These are phyloP conservation scores for Tricholoma bakamatsutake DNA, from an alignment of 768 basidiomycete genomes.

Conservation along the genomic window DNA sequence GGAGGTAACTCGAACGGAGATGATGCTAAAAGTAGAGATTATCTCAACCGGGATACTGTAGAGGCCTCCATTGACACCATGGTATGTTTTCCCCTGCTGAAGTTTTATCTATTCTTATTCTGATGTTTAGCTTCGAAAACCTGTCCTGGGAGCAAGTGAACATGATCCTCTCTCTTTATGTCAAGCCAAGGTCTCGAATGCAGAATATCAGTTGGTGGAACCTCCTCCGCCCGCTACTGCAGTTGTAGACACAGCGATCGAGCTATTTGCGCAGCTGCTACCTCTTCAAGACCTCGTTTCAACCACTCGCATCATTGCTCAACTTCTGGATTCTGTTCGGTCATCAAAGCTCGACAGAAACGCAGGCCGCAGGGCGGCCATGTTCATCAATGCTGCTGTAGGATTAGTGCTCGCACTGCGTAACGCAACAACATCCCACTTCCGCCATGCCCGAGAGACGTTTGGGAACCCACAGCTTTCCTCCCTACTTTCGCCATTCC, in stretches of 20 bases:
- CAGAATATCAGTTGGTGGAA: constrained; percentile 44
- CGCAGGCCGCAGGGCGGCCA: constrained; percentile 78
- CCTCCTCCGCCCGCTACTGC: constrained; percentile 75
- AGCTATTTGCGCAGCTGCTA: constrained; percentile 75
- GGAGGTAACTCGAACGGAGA: constrained; percentile 29
- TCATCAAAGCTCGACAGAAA: constrained; percentile 86
- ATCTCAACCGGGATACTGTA: constrained; percentile 70
- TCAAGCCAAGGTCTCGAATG: constrained; percentile 37
- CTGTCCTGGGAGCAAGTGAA: constrained; percentile 79
- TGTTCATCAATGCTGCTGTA: constrained; percentile 72
- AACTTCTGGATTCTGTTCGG: constrained; percentile 57
- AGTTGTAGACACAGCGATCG: constrained; percentile 86
- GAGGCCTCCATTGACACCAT: constrained; percentile 75
- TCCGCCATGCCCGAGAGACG: constrained; percentile 57
- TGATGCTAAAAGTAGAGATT: constrained; percentile 35
- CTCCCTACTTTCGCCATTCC: constrained; percentile 54
- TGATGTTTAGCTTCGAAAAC: constrained; percentile 56
- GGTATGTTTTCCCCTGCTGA: constrained; percentile 37
- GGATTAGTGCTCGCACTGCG: constrained; percentile 70
- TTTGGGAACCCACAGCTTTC: constrained; percentile 65
- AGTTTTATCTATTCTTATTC: constrained; percentile 5
- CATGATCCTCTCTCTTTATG: constrained; percentile 78
- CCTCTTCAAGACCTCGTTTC: constrained; percentile 68
- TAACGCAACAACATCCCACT: constrained; percentile 41
- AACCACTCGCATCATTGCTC: constrained; percentile 46